A percentile compares a stretch with the other conserved stretches of the same genome.
Evolutionary conservation across 352 stramenopile genomes (phyloP).

Genomic region (Phytophthora tentaculata): DNA sequence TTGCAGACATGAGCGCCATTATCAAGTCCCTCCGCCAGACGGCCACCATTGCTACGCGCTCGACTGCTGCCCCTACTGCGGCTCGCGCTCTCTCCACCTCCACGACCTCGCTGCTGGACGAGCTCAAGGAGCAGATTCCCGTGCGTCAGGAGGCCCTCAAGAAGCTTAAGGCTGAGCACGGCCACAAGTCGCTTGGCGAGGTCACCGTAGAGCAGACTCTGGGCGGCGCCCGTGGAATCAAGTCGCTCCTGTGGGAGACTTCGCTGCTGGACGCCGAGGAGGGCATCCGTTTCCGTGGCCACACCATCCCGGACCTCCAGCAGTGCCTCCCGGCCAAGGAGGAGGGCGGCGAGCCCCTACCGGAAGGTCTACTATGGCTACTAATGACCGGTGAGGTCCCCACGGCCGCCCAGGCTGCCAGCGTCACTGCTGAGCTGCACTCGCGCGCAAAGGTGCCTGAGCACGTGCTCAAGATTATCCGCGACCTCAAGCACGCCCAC

Average conservation of each 20-base stretch:
- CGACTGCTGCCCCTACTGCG: conserved; percentile 33
- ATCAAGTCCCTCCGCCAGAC: conserved; percentile 71
- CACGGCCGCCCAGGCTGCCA: conserved; percentile 95
- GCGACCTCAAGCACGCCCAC: conserved; percentile 97
- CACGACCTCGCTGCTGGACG: conserved; percentile 74
- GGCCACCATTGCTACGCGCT: conserved; percentile 47
- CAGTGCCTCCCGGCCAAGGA: conserved; percentile 92
- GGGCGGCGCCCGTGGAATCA: conserved; percentile 96
- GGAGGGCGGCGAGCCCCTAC: conserved; percentile 95
- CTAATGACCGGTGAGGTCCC: conserved; percentile 97
- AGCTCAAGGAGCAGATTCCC: conserved; percentile 91
- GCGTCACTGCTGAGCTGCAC: conserved; percentile 96
- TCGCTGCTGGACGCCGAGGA: conserved; percentile 95
- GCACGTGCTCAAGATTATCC: conserved; percentile 96
- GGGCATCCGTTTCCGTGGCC: conserved; percentile 98
- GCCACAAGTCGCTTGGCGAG: conserved; percentile 91
- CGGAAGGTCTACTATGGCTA: conserved; percentile 98
- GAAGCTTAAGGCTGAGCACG: conserved; percentile 95
- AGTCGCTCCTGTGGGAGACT: conserved; percentile 99
- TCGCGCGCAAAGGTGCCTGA: conserved; percentile 93
- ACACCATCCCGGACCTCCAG: conserved; percentile 99
- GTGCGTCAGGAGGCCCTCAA: conserved; percentile 93
- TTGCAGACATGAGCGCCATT: conserved; percentile 53
- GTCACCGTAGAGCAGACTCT: conserved; percentile 98
- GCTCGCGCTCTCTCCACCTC: conserved; percentile 74